Percentiles rank a stretch among this genome's conserved stretches.
phyloP scores from a whole-genome alignment of 208 protist genomes.

The Leishmania mexicana region DNA sequence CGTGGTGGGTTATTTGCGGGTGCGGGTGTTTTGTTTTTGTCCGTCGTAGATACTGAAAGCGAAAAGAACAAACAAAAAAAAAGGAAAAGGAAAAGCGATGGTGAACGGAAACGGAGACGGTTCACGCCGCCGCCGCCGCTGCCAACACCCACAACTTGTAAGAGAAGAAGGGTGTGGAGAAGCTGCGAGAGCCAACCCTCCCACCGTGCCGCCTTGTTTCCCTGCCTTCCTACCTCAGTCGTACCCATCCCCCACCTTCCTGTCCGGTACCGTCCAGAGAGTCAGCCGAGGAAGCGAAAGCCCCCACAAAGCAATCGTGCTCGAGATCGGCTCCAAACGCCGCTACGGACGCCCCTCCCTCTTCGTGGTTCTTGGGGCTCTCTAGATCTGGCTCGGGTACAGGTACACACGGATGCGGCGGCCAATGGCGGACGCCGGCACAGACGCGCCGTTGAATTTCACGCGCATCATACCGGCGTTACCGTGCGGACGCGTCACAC shows the following conservation, averaged over 20 bases:
- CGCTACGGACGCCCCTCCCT: neutral
- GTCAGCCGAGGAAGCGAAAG: neutral
- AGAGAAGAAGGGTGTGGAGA: neutral
- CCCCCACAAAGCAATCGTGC: neutral
- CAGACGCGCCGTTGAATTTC: slow-evolving; percentile 95
- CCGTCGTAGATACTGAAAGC: neutral
- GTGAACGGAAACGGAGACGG: neutral
- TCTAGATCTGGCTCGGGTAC: slow-evolving; percentile 98
- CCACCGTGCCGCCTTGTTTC: neutral
- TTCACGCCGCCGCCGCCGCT: neutral
- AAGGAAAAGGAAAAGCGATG: neutral
- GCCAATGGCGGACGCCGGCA: slow-evolving; percentile 97
- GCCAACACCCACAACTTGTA: neutral
- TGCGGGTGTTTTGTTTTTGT: neutral
- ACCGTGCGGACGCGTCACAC: slow-evolving; percentile 97
- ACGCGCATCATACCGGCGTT: slow-evolving; percentile 97
- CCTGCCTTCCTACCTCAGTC: neutral
- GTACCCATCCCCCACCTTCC: neutral
- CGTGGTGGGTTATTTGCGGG: neutral
- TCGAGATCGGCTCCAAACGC: neutral
- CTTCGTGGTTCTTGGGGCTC: neutral
- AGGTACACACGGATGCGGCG: slow-evolving; percentile 97
- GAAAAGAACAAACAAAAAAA: neutral
- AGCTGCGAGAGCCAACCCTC: neutral
- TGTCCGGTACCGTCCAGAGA: neutral